phyloP scores from a whole-genome alignment of 192 early-diverging fungal genomes.

The Coemansia sp. region DNA sequence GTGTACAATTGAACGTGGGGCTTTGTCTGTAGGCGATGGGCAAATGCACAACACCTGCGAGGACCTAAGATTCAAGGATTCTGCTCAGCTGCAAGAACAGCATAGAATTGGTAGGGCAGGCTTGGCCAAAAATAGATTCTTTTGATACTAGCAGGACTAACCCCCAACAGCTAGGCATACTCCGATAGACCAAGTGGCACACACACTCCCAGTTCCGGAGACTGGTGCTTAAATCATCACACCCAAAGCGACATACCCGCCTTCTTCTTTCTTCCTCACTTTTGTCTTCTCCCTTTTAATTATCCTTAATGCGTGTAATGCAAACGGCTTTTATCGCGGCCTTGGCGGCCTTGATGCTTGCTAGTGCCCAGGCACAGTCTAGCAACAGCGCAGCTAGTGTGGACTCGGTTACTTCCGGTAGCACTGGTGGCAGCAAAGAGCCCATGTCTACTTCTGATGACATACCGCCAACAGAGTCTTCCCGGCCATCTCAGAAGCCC shows the following conservation, averaged over 20 bases:
- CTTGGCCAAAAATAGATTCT: conserved; percentile 1
- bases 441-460: background rate
- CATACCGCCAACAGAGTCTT: background rate
- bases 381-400: background rate
- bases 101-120: background rate
- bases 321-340: background rate
- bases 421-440: background rate
- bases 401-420: background rate
- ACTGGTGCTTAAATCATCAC: background rate
- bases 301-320: background rate
- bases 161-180: background rate
- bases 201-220: background rate
- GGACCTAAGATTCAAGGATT: background rate
- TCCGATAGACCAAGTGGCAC: background rate
- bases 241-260: background rate
- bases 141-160: background rate
- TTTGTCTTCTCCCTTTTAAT: background rate
- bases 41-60: background rate
- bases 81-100: background rate
- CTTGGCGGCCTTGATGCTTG: background rate
- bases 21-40: background rate
- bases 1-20: background rate
- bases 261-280: background rate
- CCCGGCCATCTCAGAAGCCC: background rate
- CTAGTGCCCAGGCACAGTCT: background rate